Evolutionary conservation across 163 green algal genomes (phyloP).

Genomic region (Scenedesmus sp.): DNA sequence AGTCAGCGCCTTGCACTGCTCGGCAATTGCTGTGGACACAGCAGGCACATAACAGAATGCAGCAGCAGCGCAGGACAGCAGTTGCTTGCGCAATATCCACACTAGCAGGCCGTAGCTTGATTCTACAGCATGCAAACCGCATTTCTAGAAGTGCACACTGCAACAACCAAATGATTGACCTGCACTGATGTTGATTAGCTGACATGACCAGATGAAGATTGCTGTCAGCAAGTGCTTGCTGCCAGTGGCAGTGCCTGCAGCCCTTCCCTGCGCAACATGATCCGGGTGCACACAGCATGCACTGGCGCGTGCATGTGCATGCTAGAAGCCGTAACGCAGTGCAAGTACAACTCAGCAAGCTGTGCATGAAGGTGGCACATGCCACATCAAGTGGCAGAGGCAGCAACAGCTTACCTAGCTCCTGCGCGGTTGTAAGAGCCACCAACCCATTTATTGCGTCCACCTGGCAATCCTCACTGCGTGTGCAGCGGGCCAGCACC

Average conservation of each 20-base stretch:
- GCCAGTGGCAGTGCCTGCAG: background rate
- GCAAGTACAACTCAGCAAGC: background rate
- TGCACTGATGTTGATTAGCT: no score
- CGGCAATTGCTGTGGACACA: background rate
- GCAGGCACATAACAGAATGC: background rate
- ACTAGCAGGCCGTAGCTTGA: background rate
- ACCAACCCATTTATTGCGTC: background rate
- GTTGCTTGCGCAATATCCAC: no score
- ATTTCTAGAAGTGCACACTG: background rate
- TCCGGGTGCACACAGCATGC: no score
- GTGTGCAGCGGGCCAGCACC: background rate
- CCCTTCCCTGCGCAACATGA: no score
- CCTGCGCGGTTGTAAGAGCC: background rate
- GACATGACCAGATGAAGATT: no score
- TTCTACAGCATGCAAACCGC: background rate
- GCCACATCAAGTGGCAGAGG: background rate
- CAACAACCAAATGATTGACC: no score
- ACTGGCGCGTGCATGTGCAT: no score
- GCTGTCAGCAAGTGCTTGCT: background rate
- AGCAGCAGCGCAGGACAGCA: background rate
- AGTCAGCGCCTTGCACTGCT: background rate
- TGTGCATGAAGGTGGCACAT: background rate
- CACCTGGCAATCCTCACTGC: background rate
- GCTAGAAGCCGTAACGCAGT: no score
- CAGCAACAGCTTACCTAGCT: background rate